Percentiles rank a stretch among this genome's conserved stretches.
These are phyloP conservation scores for Proliferodiscus dingleyae DNA, from an alignment of 2,329 filamentous ascomycete species.

Conservation along the genomic window DNA sequence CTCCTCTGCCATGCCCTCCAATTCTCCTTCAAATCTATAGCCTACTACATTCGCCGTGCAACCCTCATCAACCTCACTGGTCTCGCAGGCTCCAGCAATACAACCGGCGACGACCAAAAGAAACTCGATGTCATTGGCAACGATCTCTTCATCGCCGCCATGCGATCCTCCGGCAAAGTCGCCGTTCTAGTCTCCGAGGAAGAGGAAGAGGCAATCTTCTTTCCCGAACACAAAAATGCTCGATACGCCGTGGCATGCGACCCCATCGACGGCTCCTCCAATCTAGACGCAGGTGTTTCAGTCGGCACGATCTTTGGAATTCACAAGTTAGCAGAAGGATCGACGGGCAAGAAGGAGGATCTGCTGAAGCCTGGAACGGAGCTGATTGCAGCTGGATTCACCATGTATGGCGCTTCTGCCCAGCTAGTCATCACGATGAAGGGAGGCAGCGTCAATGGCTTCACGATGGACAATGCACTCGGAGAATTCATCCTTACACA, in stretches of 20 bases:
- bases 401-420: slow-evolving; percentile 97
- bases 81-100: slow-evolving; percentile 90
- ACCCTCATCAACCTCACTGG: slow-evolving; percentile 94
- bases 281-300: slow-evolving; percentile 94
- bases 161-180: slow-evolving; percentile 88
- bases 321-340: slow-evolving; percentile 79
- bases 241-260: slow-evolving; percentile 96
- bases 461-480: slow-evolving; percentile 92
- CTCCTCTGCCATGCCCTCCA: slow-evolving; percentile 95
- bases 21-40: slow-evolving; percentile 99
- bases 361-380: slow-evolving; percentile 86
- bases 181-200: slow-evolving; percentile 95
- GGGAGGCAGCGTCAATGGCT: slow-evolving; percentile 87
- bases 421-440: slow-evolving; percentile 98
- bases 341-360: slow-evolving; percentile 73
- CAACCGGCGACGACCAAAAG: slow-evolving; percentile 96
- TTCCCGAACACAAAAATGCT: slow-evolving; percentile 67
- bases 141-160: slow-evolving; percentile 92
- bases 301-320: slow-evolving; percentile 97
- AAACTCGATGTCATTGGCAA: slow-evolving; percentile 99
- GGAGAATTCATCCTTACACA: slow-evolving; percentile 99
- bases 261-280: slow-evolving; percentile 95
- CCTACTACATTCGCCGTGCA: slow-evolving; percentile 96
- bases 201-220: slow-evolving; percentile 87
- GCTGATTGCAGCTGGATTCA: slow-evolving; percentile 93